Evolutionary conservation across 345 rosid species (phyloP), one percentile per base, ranked within the genome.

Genomic region (Diplotaxis tenuifolia): DNA sequence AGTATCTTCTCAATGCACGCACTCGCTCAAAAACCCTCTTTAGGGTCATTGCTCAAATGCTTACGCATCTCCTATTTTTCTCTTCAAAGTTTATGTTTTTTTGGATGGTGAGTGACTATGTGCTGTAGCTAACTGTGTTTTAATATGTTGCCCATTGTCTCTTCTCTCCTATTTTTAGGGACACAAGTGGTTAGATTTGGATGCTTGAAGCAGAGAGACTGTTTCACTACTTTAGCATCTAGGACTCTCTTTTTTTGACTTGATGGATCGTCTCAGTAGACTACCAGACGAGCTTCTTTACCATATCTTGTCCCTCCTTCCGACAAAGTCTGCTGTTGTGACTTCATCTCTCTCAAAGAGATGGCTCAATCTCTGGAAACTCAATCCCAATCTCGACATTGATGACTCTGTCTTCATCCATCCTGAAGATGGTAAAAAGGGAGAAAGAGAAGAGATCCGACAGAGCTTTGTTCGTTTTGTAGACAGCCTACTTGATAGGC

Each of bases 401-500:
- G 63, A 55, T 16, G 25, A 55, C 53, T 15, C 63, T 23, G 12
- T 9, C 16, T 68, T 68, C 18, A 31, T 68, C 0, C 53, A 68
- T 23, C 72, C 63, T 0, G 53, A 22, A 68, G 36, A 55, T 2
- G 72, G 52, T 56, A 68, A 68, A 18, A n/a, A n/a, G n/a, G 12
- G 25, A 9, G 16, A 55, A 15, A 68, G 54, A 18, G 22, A 18
- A 7, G 53, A 10, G 2, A 55, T 68, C 23, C 9, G 21, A 3
- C 65, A 70, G 19, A 40, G 55, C 36, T 68, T 68, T 23, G 22
- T 68, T 10, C 5, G 9, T 10, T 68, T 68, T 14, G 64, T 68
- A 40, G 73, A 68, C 16, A 11, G 65, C 0, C 40, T 69, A 2
- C 7, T 69, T 2, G 73, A 64, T 6, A 5, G 6, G 55, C 65